These are phyloP conservation scores for Zygosaccharomyces sapae DNA, from an alignment of 1,139 yeast genomes.

Conservation along the genomic window DNA sequence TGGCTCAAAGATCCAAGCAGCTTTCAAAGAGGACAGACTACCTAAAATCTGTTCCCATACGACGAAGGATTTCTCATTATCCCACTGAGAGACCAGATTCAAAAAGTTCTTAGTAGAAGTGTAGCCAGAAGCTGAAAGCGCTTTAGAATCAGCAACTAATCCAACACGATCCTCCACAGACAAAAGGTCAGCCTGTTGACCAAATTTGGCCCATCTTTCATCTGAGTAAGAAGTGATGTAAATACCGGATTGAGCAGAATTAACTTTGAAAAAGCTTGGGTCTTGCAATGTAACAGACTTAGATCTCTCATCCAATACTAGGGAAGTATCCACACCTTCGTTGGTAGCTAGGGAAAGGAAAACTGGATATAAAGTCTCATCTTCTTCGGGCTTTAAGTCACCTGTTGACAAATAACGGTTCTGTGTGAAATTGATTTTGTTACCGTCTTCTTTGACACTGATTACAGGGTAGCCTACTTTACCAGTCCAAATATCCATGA, in stretches of 20 bases:
- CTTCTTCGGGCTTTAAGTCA: constrained; percentile 70
- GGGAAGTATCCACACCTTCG: constrained; percentile 58
- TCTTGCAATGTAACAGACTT: constrained; percentile 45
- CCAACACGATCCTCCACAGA: constrained; percentile 84
- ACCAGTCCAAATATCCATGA: constrained; percentile 81
- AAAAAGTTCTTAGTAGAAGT: constrained; percentile 64
- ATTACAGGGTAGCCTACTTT: constrained; percentile 82
- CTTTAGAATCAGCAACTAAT: constrained; percentile 75
- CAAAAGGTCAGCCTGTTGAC: constrained; percentile 67
- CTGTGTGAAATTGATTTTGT: constrained; percentile 54
- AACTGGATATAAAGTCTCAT: constrained; percentile 72
- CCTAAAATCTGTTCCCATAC: constrained; percentile 73
- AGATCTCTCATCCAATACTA: constrained; percentile 55
- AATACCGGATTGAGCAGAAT: constrained; percentile 79
- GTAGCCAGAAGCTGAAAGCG: constrained; percentile 70
- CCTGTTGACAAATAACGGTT: constrained; percentile 76
- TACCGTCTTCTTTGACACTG: constrained; percentile 49
- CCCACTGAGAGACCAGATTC: constrained; percentile 64
- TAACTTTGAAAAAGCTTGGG: constrained; percentile 61
- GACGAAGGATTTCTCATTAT: constrained; percentile 60
- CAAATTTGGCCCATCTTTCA: constrained; percentile 70
- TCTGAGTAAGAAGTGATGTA: constrained; percentile 76
- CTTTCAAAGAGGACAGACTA: constrained; percentile 51
- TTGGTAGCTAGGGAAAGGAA: constrained; percentile 73
- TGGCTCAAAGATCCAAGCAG: constrained; percentile 70